Evolutionary conservation across 2,329 filamentous ascomycete species (phyloP), one percentile per base, ranked within the genome.

Genomic region (Fusarium sp.): DNA sequence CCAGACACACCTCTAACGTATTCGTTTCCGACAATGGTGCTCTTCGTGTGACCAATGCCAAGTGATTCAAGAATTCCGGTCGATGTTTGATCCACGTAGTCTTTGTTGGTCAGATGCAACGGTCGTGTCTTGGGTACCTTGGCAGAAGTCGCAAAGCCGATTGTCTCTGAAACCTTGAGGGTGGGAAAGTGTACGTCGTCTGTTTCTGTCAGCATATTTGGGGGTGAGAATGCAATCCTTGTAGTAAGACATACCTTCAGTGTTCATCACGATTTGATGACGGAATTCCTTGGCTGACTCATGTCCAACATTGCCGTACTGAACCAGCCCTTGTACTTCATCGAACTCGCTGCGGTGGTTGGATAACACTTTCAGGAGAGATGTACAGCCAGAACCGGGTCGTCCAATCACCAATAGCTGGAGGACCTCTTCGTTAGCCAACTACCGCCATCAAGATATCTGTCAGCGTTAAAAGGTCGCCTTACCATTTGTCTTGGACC

Each of bases 191-290:
- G 49, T 0, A 52, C 4, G 3, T 52, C 49, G 23, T 52, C 49
- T 51, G 5, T 2, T 9, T 40, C 7, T 1, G 13, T 51, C 3
- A 51, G n/a, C 1, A 41, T 20, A 3, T 0, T 16, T 15, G 1
- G 0, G 0, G 0, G 6, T 20, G 7, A 6, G 2, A 2, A 3
- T 4, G 34, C 9, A 16, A 12, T 8, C 8, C 20, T 16, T 36
- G 16, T 15, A 5, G 8, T 3, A 16, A 13, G 4, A 0, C 7
- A 2, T 20, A 31, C 49, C 49, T 31, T 52, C 49, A 0, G 49
- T 52, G 13, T 52, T 52, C 49, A 52, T 52, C 0, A 52, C 49
- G 3, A 52, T 18, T 0, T 52, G 26, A 1, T 52, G 49, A 7
- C 49, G 36, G 26, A 52, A 52, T 4, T 6, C 26, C 3, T 23